phyloP scores from a whole-genome alignment of 768 basidiomycete genomes.

The Podaxis sp. region DNA sequence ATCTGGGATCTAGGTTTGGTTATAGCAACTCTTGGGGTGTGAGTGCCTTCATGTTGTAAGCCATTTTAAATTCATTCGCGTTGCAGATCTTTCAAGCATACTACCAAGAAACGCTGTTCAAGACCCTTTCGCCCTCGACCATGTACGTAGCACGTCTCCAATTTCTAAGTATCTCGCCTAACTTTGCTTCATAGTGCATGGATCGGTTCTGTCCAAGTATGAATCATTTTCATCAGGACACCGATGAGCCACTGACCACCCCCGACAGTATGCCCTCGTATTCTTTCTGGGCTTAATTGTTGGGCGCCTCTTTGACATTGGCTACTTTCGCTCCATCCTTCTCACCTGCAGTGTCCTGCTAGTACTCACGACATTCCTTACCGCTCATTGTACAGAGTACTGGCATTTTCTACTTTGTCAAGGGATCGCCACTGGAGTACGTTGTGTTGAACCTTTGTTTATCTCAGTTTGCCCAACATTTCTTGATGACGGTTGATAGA shows the following conservation, averaged over 20 bases:
- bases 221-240: background rate
- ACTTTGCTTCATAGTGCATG: background rate
- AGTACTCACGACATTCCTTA: slow-evolving; percentile 48
- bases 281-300: slow-evolving; percentile 54
- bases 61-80: background rate
- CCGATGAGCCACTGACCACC: background rate
- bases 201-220: background rate
- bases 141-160: slow-evolving; percentile 28
- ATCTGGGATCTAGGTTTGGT: background rate
- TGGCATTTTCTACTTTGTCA: slow-evolving; percentile 70
- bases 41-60: background rate
- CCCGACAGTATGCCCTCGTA: slow-evolving; percentile 53
- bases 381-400: slow-evolving; percentile 57
- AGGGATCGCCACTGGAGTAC: slow-evolving; percentile 53
- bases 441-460: slow-evolving; percentile 18
- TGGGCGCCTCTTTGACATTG: slow-evolving; percentile 66
- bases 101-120: background rate
- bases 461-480: too few species aligned
- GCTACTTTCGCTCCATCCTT: slow-evolving; percentile 58
- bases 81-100: background rate
- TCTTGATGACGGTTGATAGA: slow-evolving; percentile 21
- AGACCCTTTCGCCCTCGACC: background rate
- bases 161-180: background rate
- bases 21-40: background rate
- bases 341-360: slow-evolving; percentile 25